Percentiles rank a stretch among this genome's conserved stretches.
Evolutionary conservation across 768 basidiomycete genomes (phyloP).

Genomic region (Mycena filopes): DNA sequence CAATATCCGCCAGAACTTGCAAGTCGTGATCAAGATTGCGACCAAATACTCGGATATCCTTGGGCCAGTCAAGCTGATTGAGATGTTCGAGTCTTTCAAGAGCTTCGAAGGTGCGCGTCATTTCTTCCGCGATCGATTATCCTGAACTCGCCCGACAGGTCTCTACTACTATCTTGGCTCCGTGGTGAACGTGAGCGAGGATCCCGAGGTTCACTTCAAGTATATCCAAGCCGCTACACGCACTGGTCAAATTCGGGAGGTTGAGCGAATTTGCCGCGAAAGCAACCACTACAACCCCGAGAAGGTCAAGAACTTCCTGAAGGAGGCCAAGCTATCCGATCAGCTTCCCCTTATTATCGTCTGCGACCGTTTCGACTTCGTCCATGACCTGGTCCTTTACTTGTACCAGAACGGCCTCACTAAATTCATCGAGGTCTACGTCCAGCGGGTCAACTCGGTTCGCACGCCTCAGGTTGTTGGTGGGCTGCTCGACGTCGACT

Average conservation of each 20-base stretch:
- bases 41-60: constrained; percentile 99
- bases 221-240: constrained; percentile 99
- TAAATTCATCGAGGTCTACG: constrained; percentile 99
- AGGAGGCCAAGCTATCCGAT: constrained; percentile 95
- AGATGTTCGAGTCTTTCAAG: constrained; percentile 98
- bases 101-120: constrained; percentile 82
- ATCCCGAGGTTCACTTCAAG: constrained; percentile 99
- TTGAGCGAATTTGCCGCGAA: constrained; percentile 98
- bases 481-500: constrained; percentile 96
- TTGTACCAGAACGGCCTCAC: constrained; percentile 97
- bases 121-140: neutral
- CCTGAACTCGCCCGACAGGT: constrained; percentile 52
- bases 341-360: constrained; percentile 99
- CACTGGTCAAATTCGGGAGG: constrained; percentile 98
- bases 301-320: constrained; percentile 99
- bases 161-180: constrained; percentile 99
- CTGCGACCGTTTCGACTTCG: constrained; percentile 99
- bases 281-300: constrained; percentile 98
- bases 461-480: constrained; percentile 98
- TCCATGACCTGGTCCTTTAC: constrained; percentile 98
- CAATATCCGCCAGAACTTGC: constrained; percentile 97
- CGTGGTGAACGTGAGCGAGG: constrained; percentile 95
- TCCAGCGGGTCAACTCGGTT: constrained; percentile 96
- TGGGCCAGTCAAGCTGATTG: constrained; percentile 96
- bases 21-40: constrained; percentile 95